phyloP scores from a whole-genome alignment of 352 stramenopile species.

The Saprolegnia diclina region DNA sequence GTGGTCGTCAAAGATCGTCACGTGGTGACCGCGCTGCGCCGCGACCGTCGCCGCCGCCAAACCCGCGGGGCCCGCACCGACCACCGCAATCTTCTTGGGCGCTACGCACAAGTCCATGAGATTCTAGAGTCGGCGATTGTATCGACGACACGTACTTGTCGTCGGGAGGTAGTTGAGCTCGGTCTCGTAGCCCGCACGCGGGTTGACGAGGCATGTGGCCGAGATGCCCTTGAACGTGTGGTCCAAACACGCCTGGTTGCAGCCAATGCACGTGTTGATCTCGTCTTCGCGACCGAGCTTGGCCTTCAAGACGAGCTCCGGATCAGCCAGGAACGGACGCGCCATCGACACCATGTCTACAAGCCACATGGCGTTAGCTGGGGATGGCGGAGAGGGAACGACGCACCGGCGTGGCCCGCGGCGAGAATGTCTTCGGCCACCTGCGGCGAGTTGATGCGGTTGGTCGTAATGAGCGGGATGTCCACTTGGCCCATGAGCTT shows the following conservation, averaged over 20 bases:
- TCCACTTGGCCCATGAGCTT: slow-evolving; percentile 84
- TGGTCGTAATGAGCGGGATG: slow-evolving; percentile 94
- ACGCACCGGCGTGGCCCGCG: slow-evolving; percentile 50
- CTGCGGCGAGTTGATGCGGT: slow-evolving; percentile 95
- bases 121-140: background rate
- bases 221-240: slow-evolving; percentile 95
- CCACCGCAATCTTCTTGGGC: slow-evolving; percentile 74
- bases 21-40: slow-evolving; percentile 86
- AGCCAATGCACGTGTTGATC: slow-evolving; percentile 99
- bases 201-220: slow-evolving; percentile 95
- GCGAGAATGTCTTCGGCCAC: slow-evolving; percentile 87
- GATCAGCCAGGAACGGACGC: slow-evolving; percentile 93
- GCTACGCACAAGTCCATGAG: slow-evolving; percentile 26
- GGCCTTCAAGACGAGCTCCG: slow-evolving; percentile 91
- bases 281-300: slow-evolving; percentile 82
- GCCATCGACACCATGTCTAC: slow-evolving; percentile 79
- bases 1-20: slow-evolving; percentile 91
- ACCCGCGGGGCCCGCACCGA: slow-evolving; percentile 92
- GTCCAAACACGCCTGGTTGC: slow-evolving; percentile 95
- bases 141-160: slow-evolving; percentile 16
- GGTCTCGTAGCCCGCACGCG: slow-evolving; percentile 91
- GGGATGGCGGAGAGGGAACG: background rate
- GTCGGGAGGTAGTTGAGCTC: slow-evolving; percentile 76
- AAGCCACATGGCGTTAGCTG: background rate
- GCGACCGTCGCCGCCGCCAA: slow-evolving; percentile 87